Base-by-base conservation (phyloP, 306 rosid species). In the Fragaria ananassa region DNA sequence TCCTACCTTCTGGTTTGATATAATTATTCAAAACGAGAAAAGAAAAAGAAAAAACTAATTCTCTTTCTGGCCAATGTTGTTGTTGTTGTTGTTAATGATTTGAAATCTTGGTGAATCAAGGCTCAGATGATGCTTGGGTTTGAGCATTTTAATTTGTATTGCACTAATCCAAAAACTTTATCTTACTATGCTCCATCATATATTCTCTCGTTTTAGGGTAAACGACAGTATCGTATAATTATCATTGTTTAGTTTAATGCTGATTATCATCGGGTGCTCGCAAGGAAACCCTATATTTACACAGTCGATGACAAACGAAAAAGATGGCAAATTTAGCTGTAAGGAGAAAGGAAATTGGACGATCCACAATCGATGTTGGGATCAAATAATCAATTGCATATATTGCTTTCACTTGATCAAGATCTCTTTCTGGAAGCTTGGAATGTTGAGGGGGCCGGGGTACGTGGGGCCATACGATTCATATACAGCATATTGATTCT, bases 21-120 rank as follows among this genome's bases (percentile, higher is more conserved):
- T 42, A 42, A 42, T 42, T 1, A 42, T 42, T 8, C 45, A 42
- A 8, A 37, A 29, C 3, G 8, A 62, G 7, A 34, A 4, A 3
- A n/a, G 8, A 23, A 3, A 34, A 12, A 4, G 13, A 75, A 7
- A 63, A 23, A 8, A 13, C 8, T n/a, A n/a, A 10, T 21, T 21
- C 29, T 58, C 17, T 27, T 27, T 60, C 37, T 60, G 18, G 65
- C 18, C 25, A 62, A 63, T 47, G 23, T 51, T 8, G 11, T 39
- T 54, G 60, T 54, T 47, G 23, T 51, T 8, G 11, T 39, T 54
- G 60, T 54, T 54, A 3, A 21, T n/a, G 14, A 21, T n/a, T 18
- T 39, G 61, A 57, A n/a, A 21, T 73, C 51, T 23, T 47, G 37
- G 62, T 49, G 63, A 64, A 75, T 75, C 76, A 39, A 19, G 51